Base-by-base conservation (phyloP, 768 basidiomycete genomes). In the Mycena olivaceomarginata region DNA sequence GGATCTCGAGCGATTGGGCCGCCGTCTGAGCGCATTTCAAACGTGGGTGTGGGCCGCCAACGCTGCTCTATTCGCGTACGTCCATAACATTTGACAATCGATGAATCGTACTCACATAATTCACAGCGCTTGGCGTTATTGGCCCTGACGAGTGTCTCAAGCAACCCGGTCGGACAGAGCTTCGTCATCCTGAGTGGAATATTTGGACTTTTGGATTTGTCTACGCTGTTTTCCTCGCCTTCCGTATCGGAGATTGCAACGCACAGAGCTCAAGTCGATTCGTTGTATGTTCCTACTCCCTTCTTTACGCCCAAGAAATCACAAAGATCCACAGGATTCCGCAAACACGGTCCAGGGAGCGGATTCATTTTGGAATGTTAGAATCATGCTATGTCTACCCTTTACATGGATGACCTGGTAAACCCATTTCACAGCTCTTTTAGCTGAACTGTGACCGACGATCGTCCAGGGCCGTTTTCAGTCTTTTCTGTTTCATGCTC, bases 111-210 rank as follows among this genome's bases (percentile, higher is more conserved):
- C 15, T 48, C 4, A 22, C 18, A n/a, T 45, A 25, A 43, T 11
- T 7, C 9, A 22, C n/a, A 65, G 43, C 22, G 64, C n/a, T 6
- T 5, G 18, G 22, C 64, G 41, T 43, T 65, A n/a, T n/a, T 65
- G 3, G 64, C 64, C 20, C n/a, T 65, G 2, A 11, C 64, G 4
- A 25, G 13, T 46, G 43, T 65, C 10, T 43, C 45, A 46, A 46
- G 12, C 11, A 25, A 9, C 20, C 43, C 64, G 5, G 6, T 65
- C 18, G 41, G 22, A 2, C 40, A 46, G 16, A 46, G n/a, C 22
- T 46, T 65, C 22, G n/a, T 65, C 15, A 46, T 65, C n/a, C 64
- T 65, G 22, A 22, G 64, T 12, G 64, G 64, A 9, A 65, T 65
- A 65, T 65, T 45, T 25, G 43, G n/a, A 5, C 18, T 46, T 65